Percentiles rank a stretch among this genome's conserved stretches.
These are phyloP conservation scores for Kwoniella heveanensis DNA, from an alignment of 768 basidiomycete species.

Conservation along the genomic window DNA sequence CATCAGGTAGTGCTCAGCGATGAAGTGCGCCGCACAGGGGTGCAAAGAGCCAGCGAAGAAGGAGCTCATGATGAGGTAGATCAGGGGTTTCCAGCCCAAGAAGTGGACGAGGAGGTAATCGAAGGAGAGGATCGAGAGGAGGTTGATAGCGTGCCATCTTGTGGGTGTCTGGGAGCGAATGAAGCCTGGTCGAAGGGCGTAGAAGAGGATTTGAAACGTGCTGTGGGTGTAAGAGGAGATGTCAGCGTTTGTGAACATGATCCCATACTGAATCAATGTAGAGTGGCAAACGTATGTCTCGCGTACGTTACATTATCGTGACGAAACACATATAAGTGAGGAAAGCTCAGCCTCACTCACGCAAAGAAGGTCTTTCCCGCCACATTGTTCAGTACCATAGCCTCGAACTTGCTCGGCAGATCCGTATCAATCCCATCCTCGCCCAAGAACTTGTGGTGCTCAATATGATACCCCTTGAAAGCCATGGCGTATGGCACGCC, in stretches of 20 bases:
- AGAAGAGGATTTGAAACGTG: slow-evolving; percentile 97
- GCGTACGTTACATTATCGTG: too few relatives aligned
- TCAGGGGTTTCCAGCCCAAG: slow-evolving; percentile 60
- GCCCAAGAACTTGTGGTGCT: slow-evolving; percentile 93
- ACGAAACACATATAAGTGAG: too few relatives aligned
- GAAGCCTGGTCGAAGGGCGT: slow-evolving; percentile 92
- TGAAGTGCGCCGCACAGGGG: slow-evolving; percentile 95
- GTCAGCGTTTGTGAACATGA: neutral
- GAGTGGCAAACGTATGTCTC: too few relatives aligned
- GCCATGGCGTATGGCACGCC: slow-evolving; percentile 92
- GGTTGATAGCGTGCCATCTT: slow-evolving; percentile 80
- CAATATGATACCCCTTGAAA: slow-evolving; percentile 96
- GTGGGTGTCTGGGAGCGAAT: slow-evolving; percentile 80
- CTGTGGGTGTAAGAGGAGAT: slow-evolving; percentile 48
- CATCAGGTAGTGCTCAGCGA: slow-evolving; percentile 88
- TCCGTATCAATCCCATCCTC: slow-evolving; percentile 97
- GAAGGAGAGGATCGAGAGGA: slow-evolving; percentile 69
- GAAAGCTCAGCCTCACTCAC: slow-evolving; percentile 68
- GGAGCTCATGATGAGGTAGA: slow-evolving; percentile 83
- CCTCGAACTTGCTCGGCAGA: slow-evolving; percentile 81
- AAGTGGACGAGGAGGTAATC: slow-evolving; percentile 64
- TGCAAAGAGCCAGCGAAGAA: slow-evolving; percentile 97
- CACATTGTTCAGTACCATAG: slow-evolving; percentile 86
- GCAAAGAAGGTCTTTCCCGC: slow-evolving; percentile 98
- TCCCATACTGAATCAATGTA: too few relatives aligned